phyloP scores from a whole-genome alignment of 2,329 filamentous ascomycete genomes.

The Epichloe amarillans region DNA sequence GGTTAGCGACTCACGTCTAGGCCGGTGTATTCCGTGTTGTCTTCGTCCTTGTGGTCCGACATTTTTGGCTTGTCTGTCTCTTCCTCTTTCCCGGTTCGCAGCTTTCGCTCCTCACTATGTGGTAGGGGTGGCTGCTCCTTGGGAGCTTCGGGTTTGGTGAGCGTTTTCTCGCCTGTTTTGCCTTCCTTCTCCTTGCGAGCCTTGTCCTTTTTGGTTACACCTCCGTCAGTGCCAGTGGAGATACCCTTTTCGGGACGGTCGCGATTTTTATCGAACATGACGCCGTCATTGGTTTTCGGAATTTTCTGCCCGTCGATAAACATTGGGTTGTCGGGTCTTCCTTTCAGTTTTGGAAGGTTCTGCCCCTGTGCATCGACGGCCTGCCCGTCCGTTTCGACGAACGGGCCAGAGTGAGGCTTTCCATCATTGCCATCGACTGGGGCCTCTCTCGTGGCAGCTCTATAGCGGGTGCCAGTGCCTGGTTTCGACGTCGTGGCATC shows the following conservation, averaged over 20 bases:
- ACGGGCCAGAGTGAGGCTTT: conserved; percentile 80
- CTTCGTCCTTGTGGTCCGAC: conserved; percentile 29
- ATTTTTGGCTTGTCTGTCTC: conserved; percentile 28
- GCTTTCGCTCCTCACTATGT: conserved; percentile 64
- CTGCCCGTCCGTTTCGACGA: conserved; percentile 42
- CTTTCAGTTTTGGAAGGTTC: conserved; percentile 32
- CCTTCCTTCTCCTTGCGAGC: conserved; percentile 55
- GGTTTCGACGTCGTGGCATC: conserved; percentile 14
- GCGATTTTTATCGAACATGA: conserved; percentile 83
- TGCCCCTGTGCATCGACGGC: conserved; percentile 21
- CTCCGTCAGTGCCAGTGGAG: conserved; percentile 71
- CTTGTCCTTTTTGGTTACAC: conserved; percentile 78
- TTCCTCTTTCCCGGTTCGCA: conserved; percentile 30
- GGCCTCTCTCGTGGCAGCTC: conserved; percentile 53
- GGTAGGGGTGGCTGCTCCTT: conserved; percentile 76
- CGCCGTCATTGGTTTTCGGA: conserved; percentile 57
- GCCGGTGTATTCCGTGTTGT: conserved; percentile 21
- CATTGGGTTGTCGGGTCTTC: conserved; percentile 37
- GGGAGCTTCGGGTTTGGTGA: conserved; percentile 69
- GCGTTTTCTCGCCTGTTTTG: conserved; percentile 48
- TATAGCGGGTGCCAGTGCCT: conserved; percentile 20
- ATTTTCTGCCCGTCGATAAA: conserved; percentile 47
- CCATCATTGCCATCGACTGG: conserved; percentile 90
- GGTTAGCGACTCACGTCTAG: conserved; percentile 17
- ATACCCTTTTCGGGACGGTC: conserved; percentile 65